Evolutionary conservation across 208 protist species (phyloP).

Genomic region (Acanthamoeba triangularis): DNA sequence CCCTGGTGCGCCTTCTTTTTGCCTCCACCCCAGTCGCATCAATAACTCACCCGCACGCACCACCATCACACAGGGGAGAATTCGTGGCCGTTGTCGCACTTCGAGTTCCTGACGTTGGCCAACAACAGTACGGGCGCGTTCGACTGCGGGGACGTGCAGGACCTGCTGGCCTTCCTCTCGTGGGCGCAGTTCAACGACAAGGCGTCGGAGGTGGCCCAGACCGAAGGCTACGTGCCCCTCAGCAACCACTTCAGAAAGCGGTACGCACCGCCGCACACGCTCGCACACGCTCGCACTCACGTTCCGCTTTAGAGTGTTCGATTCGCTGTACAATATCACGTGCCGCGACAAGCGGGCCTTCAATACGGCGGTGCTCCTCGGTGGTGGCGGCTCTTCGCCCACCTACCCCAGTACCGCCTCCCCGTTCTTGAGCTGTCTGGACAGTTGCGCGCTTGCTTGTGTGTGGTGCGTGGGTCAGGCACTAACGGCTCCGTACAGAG

Average conservation of each 20-base stretch:
- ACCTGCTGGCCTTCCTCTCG: conserved; percentile 15
- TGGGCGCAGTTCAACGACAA: conserved; percentile 37
- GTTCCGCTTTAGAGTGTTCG: not conserved
- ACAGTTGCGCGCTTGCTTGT: not conserved
- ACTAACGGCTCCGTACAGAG: not conserved
- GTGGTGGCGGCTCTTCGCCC: not conserved
- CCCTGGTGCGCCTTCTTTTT: not conserved
- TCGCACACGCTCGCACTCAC: not conserved
- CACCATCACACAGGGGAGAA: not conserved
- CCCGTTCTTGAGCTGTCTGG: not conserved
- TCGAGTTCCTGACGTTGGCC: not conserved
- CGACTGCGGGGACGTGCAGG: conserved; percentile 21
- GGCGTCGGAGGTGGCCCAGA: not conserved
- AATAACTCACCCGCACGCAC: too few relatives aligned
- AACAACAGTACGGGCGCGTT: not conserved
- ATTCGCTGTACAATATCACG: conserved; percentile 38
- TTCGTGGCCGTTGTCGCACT: not conserved
- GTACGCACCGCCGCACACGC: not conserved
- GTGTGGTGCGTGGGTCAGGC: not conserved
- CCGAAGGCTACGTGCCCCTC: not conserved
- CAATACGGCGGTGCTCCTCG: conserved; percentile 32
- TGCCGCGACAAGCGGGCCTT: conserved; percentile 23
- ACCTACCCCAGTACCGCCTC: not conserved
- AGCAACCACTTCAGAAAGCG: conserved; percentile 26
- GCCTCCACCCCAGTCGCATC: too few relatives aligned